These are phyloP conservation scores for Penicillium sp. DNA, from an alignment of 2,329 filamentous ascomycete species.

Conservation along the genomic window DNA sequence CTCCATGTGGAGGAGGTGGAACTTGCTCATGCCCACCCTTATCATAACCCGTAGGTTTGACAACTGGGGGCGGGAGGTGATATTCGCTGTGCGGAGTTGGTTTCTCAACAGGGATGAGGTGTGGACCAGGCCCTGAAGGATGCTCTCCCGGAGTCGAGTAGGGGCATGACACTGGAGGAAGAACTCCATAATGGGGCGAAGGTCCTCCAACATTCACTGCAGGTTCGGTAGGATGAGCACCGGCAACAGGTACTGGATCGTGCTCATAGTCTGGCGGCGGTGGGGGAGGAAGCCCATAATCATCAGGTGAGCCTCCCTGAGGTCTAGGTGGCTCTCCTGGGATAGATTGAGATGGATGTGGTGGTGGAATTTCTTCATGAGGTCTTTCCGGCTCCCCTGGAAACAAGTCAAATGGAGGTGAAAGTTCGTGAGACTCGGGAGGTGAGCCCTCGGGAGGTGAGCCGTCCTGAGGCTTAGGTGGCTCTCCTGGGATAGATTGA, in stretches of 20 bases:
- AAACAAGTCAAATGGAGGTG: not conserved
- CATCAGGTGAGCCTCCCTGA: not conserved
- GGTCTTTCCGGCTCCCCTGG: not conserved
- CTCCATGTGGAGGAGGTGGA: not conserved
- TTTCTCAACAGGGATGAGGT: not conserved
- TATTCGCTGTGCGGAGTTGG: not conserved
- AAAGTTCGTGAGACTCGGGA: not conserved
- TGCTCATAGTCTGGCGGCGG: not conserved
- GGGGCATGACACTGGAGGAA: not conserved
- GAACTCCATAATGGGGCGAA: not conserved
- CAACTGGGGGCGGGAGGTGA: not conserved
- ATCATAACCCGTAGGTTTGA: not conserved
- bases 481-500: not conserved
- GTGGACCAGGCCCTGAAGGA: not conserved
- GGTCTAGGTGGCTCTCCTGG: not conserved
- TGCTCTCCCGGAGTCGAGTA: not conserved
- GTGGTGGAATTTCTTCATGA: not conserved
- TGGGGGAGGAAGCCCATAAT: not conserved
- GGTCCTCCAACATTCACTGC: not conserved
- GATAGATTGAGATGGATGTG: not conserved
- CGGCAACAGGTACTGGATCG: not conserved
- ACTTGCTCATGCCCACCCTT: not conserved
- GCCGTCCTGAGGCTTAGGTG: too few relatives aligned
- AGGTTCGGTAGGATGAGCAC: not conserved
- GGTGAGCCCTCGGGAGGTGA: too few relatives aligned